Base-by-base conservation (phyloP, 1,284 basidiomycete species). In the Cutaneotrichosporon arboriforme region DNA sequence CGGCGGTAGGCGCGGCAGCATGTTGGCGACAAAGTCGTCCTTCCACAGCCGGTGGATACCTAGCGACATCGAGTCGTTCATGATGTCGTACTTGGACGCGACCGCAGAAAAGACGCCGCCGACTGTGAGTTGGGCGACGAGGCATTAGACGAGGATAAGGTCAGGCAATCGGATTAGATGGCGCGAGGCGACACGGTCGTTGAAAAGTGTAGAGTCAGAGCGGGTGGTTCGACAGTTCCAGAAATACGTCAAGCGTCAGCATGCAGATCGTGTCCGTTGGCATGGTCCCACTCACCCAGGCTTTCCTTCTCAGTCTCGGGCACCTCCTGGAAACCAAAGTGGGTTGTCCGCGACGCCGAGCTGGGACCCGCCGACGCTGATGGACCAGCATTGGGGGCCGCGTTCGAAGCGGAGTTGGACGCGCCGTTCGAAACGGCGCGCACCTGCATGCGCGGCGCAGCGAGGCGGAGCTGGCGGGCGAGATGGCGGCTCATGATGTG, bases 41-140 rank as follows among this genome's bases (percentile, higher is more conserved):
- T 98, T 99, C 96, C 96, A 99, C 23, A 98, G 77, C 42, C 96
- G 82, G 72, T 98, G 96, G 22, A 98, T 87, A 33, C 96, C 96
- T 55, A 97, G 77, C 5, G 94, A 98, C 78, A 94, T 90, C 22
- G 92, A 90, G 71, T 98, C 96, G 80, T 99, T 99, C 93, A 98
- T 97, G 39, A 97, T 75, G 76, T 98, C 94, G 76, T 98, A 99
- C 50, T 84, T 90, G 38, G 89, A 88, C 39, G 96, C 92, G 51
- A 99, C 94, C 4, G 90, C 94, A 64, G 90, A 87, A 77, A 99
- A 99, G 51, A 99, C 93, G 58, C 82, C 81, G 63, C 88, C 90
- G 54, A 99, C 94, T 73, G 45, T 13, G n/a, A 14, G 26, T n/a
- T n/a, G n/a, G n/a, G n/a, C n/a, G n/a, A n/a, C n/a, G n/a, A n/a